These are phyloP conservation scores for Ceriops tagal DNA, from an alignment of 345 rosid genomes.

Conservation along the genomic window DNA sequence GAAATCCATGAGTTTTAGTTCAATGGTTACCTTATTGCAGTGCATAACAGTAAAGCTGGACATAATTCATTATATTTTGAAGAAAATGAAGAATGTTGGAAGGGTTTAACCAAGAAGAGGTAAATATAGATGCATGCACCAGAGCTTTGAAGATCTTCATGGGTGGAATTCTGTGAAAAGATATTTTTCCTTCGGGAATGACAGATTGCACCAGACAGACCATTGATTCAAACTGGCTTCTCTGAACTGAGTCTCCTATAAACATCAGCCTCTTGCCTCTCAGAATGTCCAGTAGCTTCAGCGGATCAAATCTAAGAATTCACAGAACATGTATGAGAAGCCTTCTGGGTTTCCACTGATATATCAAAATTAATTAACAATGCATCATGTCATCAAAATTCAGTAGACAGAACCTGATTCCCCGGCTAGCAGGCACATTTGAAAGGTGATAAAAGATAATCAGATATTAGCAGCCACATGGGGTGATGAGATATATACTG, in stretches of 20 bases:
- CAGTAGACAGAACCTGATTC: not conserved
- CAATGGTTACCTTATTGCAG: too few relatives aligned
- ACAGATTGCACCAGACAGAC: conserved; percentile 77
- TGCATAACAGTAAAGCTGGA: too few relatives aligned
- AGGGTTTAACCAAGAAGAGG: not conserved
- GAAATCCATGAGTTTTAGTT: too few relatives aligned
- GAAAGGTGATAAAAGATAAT: too few relatives aligned
- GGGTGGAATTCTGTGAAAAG: conserved; percentile 69
- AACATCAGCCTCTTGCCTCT: conserved; percentile 81
- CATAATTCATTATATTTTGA: not conserved
- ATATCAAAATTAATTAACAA: too few relatives aligned
- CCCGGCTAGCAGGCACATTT: too few relatives aligned
- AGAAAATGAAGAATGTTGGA: not conserved
- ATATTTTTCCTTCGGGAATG: conserved; percentile 63
- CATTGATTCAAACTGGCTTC: conserved; percentile 91
- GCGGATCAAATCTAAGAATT: conserved; percentile 60
- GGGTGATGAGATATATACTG: too few relatives aligned
- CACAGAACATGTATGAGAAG: conserved; percentile 6
- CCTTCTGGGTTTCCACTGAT: too few relatives aligned
- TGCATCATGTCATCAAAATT: not conserved
- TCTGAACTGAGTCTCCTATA: conserved; percentile 87
- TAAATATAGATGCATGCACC: conserved; percentile 33
- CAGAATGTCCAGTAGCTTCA: conserved; percentile 69
- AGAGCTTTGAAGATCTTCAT: conserved; percentile 82
- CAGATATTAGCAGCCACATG: too few relatives aligned